Evolutionary conservation across 2,329 filamentous ascomycete species (phyloP).

Genomic region (Trichoderma pleuroti): DNA sequence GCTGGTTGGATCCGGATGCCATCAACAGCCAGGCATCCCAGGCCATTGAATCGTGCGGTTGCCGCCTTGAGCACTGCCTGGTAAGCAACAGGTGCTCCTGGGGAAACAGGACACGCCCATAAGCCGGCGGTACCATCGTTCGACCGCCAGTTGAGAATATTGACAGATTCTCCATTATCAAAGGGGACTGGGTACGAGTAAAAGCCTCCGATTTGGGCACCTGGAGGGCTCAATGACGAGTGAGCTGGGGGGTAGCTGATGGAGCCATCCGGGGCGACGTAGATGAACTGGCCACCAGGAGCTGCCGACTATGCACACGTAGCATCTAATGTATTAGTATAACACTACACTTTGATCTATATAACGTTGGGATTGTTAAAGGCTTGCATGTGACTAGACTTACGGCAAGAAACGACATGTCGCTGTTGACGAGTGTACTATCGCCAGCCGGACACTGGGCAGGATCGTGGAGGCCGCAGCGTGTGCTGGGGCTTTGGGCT

Average conservation of each 20-base stretch:
- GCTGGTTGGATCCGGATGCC: conserved; percentile 32
- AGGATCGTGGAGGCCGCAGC: conserved; percentile 24
- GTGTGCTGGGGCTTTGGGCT: conserved; percentile 26
- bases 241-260: conserved; percentile 56
- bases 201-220: conserved; percentile 51
- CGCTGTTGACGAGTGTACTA: conserved; percentile 27
- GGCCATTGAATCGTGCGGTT: conserved; percentile 23
- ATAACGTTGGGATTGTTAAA: not conserved
- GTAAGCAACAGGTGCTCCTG: conserved; percentile 17
- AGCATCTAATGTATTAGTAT: not conserved
- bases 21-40: conserved; percentile 33
- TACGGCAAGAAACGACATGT: conserved; percentile 31
- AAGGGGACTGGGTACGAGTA: conserved; percentile 28
- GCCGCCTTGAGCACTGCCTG: conserved; percentile 29
- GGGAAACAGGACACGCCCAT: conserved; percentile 29
- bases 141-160: conserved; percentile 27
- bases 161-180: conserved; percentile 24
- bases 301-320: conserved; percentile 45
- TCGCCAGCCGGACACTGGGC: conserved; percentile 28
- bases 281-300: conserved; percentile 61
- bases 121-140: conserved; percentile 24
- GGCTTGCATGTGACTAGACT: not conserved
- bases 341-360: accelerated
- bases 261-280: conserved; percentile 51
- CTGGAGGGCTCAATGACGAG: conserved; percentile 48